These are phyloP conservation scores for Acidiella bohemica DNA, from an alignment of 495 filamentous ascomycete genomes.

Conservation along the genomic window DNA sequence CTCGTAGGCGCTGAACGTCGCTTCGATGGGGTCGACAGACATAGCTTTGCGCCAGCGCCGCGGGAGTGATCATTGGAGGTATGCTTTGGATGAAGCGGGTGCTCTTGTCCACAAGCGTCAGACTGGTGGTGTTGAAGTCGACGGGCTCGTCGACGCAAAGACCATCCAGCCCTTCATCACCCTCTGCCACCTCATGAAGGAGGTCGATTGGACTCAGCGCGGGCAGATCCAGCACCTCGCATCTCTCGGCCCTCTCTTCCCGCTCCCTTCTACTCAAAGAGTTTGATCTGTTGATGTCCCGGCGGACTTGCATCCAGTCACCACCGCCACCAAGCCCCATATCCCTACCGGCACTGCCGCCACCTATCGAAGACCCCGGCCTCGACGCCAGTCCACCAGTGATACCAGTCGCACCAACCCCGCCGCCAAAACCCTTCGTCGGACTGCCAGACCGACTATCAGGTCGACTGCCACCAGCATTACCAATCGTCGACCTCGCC, in stretches of 20 bases:
- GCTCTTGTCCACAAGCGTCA: slow-evolving; percentile 85
- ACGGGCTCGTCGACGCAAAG: slow-evolving; percentile 68
- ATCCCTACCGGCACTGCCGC: slow-evolving; percentile 41
- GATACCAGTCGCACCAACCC: slow-evolving; percentile 38
- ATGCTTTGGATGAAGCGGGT: slow-evolving; percentile 78
- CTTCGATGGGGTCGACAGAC: slow-evolving; percentile 90
- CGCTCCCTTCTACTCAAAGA: slow-evolving; percentile 80
- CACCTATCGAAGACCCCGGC: slow-evolving; percentile 28
- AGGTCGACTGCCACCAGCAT: slow-evolving; percentile 19
- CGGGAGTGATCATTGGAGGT: slow-evolving; percentile 77
- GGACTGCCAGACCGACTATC: slow-evolving; percentile 21
- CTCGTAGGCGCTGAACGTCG: slow-evolving; percentile 81
- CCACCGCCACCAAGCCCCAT: slow-evolving; percentile 50
- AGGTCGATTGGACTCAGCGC: slow-evolving; percentile 81
- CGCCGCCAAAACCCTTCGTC: slow-evolving; percentile 19
- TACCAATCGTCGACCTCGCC: slow-evolving; percentile 70
- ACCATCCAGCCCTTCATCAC: slow-evolving; percentile 80
- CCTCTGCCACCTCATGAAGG: slow-evolving; percentile 70
- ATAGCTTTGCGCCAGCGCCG: slow-evolving; percentile 76
- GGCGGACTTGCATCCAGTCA: slow-evolving; percentile 91
- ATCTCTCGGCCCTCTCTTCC: slow-evolving; percentile 73
- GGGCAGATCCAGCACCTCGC: slow-evolving; percentile 85
- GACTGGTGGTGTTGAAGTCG: slow-evolving; percentile 66
- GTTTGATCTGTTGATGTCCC: slow-evolving; percentile 90
- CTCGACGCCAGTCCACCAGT: slow-evolving; percentile 34